Evolutionary conservation across 225 moss, liverwort and hornwort genomes (phyloP).

Genomic region (Thuidium tamariscinum): DNA sequence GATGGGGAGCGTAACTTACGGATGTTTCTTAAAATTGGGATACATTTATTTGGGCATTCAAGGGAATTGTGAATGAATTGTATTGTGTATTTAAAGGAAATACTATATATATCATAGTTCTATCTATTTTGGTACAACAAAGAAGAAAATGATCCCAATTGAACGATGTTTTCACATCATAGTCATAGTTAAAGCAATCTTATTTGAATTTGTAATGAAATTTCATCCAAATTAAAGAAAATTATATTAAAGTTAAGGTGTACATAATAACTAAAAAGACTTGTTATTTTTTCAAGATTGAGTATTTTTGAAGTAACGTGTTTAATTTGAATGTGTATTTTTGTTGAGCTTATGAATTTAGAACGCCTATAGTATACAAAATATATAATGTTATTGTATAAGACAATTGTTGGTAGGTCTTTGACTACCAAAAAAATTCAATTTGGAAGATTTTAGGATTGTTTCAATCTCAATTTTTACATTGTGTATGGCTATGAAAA

Average conservation of each 20-base stretch:
- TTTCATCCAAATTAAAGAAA: not conserved
- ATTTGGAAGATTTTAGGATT: not conserved
- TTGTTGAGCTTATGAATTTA: rapidly evolving
- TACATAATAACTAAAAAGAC: rapidly evolving
- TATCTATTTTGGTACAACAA: not conserved
- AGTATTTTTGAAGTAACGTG: not conserved
- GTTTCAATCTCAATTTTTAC: rapidly evolving
- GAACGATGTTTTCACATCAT: not conserved
- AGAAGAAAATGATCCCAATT: not conserved
- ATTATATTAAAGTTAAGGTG: not conserved
- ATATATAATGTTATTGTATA: not conserved
- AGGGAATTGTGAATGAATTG: not conserved
- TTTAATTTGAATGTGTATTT: not conserved
- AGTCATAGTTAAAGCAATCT: not conserved
- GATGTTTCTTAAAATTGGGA: not conserved
- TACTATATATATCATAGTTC: not conserved
- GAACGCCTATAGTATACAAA: not conserved
- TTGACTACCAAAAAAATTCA: not conserved
- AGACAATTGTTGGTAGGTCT: not conserved
- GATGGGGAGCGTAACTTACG: not conserved
- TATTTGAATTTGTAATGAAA: not conserved
- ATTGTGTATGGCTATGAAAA: rapidly evolving
- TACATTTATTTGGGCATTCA: not conserved
- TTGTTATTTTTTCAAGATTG: not conserved
- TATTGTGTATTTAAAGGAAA: not conserved